Percentiles rank a stretch among this genome's conserved stretches.
These are phyloP conservation scores for Bryoerythrophyllum caledonicum DNA, from an alignment of 225 moss, liverwort and hornwort species.

Conservation along the genomic window DNA sequence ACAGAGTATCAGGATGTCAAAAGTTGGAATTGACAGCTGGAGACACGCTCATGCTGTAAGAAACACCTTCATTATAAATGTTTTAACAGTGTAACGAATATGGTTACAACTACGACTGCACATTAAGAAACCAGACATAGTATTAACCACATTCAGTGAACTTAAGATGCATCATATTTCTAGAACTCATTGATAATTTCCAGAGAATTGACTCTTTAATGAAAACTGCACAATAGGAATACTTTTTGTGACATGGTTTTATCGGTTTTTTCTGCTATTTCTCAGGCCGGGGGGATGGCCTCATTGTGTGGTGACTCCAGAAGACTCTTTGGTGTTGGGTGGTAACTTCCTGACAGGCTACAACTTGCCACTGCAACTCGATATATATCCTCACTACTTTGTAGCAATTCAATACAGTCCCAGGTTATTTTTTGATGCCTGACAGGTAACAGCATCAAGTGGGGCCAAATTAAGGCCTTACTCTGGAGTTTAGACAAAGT, in stretches of 20 bases:
- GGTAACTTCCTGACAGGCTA: conserved; percentile 69
- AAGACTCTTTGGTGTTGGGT: conserved; percentile 61
- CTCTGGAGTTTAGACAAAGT: conserved; percentile 7
- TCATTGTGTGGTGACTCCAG: conserved; percentile 66
- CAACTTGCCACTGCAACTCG: conserved; percentile 61
- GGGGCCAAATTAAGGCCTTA: conserved; percentile 15
- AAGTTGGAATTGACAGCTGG: conserved; percentile 59
- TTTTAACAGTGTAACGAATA: background rate
- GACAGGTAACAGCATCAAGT: conserved; percentile 4
- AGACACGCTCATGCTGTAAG: conserved; percentile 65
- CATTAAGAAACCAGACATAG: background rate
- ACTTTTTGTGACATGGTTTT: background rate
- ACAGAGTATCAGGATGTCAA: conserved; percentile 63
- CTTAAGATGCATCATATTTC: background rate
- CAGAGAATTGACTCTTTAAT: background rate
- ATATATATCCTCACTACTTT: conserved; percentile 53
- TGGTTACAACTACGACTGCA: background rate
- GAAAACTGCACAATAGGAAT: background rate
- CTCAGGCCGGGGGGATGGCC: conserved; percentile 70
- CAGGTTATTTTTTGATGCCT: background rate
- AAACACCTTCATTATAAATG: background rate
- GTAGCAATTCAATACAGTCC: background rate
- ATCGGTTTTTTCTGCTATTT: conserved; percentile 6
- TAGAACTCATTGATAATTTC: background rate
- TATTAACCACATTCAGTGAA: background rate